Conservation (phyloP, 257 asterid genomes). For the Eustoma russellianum region DNA sequence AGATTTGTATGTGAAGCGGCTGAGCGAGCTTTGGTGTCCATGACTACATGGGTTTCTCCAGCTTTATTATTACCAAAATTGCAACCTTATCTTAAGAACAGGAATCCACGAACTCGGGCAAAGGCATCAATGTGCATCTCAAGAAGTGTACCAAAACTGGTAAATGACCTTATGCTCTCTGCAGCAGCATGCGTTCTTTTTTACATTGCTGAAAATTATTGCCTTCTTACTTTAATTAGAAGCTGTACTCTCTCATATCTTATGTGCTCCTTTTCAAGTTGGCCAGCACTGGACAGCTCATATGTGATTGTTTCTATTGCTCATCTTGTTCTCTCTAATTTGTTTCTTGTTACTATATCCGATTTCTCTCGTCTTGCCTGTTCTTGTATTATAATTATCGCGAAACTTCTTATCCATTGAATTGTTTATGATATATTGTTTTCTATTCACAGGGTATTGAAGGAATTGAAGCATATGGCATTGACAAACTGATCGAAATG, state of each 20-base stretch:
- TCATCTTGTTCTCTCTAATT: no score
- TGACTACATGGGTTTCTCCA: conserved; percentile 79
- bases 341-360: no score
- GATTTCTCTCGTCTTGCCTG: no score
- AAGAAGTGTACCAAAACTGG: conserved; percentile 59
- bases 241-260: no score
- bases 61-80: conserved; percentile 65
- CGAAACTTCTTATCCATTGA: no score
- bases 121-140: conserved; percentile 79
- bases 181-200: not conserved
- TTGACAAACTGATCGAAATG: conserved; percentile 68
- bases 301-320: no score
- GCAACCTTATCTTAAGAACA: conserved; percentile 64
- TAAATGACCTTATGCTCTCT: conserved; percentile 22
- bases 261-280: no score
- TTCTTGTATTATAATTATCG: no score
- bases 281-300: no score
- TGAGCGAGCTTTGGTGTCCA: conserved; percentile 55
- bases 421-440: conserved; percentile 1
- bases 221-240: no score
- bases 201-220: no score
- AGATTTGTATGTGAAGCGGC: conserved; percentile 93
- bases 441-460: conserved; percentile 55
- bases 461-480: conserved; percentile 61
- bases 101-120: conserved; percentile 91